Percentiles rank a stretch among this genome's conserved stretches.
Conservation (phyloP, 805 yeast species). For the Starmera caribaea region DNA sequence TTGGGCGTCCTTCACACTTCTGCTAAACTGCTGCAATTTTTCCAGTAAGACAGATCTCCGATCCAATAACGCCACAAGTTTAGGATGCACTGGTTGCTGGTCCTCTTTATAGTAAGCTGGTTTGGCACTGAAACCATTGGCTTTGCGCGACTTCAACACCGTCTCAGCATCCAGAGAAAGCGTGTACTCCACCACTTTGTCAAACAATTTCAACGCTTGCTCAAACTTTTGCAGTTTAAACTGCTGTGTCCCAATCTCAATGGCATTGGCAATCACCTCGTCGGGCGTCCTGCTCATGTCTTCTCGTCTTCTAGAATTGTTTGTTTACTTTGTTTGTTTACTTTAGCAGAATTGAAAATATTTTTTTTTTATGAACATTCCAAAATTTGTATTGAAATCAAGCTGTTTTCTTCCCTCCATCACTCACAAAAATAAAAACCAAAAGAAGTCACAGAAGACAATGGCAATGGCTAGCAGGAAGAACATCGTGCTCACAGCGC, state of each 20-base stretch:
- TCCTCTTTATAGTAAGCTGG: not conserved
- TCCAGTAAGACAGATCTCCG: conserved; percentile 15
- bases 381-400: too few relatives aligned
- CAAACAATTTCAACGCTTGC: not conserved
- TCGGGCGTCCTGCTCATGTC: not conserved
- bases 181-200: not conserved
- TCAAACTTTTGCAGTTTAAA: conserved; percentile 1
- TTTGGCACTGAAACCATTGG: not conserved
- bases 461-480: not conserved
- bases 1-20: conserved; percentile 12
- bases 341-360: too few relatives aligned
- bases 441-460: not conserved
- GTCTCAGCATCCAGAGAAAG: not conserved
- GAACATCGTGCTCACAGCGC: not conserved
- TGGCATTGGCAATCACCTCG: conserved; percentile 1
- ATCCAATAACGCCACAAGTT: conserved; percentile 13
- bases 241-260: conserved; percentile 2
- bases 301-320: not conserved
- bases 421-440: not conserved
- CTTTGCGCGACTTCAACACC: not conserved
- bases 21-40: conserved; percentile 5
- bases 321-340: too few relatives aligned
- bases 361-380: too few relatives aligned
- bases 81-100: conserved; percentile 10
- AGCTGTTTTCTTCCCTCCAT: not conserved